Evolutionary conservation across 306 rosid species (phyloP).

Genomic region (Prosopis cineraria): DNA sequence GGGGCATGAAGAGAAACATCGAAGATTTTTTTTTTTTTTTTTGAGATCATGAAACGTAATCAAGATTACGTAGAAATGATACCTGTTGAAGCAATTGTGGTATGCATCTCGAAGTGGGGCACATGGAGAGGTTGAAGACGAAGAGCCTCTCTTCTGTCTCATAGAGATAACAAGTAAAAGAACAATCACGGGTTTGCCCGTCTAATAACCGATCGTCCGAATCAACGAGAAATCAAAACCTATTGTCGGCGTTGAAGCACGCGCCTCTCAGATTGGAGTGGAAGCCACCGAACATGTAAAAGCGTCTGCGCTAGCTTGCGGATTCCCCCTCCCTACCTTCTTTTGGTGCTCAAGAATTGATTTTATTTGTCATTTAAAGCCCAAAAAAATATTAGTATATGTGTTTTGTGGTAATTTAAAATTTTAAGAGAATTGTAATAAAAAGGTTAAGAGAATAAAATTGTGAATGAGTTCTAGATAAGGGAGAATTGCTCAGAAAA

Average conservation of each 20-base stretch:
- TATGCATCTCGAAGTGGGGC: constrained; percentile 74
- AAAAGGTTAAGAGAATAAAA: no score
- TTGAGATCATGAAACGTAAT: neutral
- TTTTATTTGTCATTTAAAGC: no score
- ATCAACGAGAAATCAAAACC: neutral
- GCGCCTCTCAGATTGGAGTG: neutral
- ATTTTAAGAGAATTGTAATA: no score
- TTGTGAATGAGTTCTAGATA: no score
- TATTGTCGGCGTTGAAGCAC: neutral
- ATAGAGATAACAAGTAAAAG: constrained; percentile 9
- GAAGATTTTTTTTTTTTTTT: neutral
- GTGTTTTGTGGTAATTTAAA: no score
- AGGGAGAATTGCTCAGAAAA: no score
- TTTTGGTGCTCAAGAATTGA: no score
- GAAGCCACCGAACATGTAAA: neutral
- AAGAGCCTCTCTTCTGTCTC: constrained; percentile 50
- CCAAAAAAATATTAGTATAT: no score
- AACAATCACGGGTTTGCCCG: neutral
- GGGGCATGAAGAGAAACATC: constrained; percentile 30
- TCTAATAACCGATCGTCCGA: neutral
- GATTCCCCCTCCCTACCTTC: no score
- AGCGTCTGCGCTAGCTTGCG: neutral
- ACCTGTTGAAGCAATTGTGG: constrained; percentile 92
- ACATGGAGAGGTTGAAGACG: constrained; percentile 70
- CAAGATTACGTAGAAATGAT: neutral